These are phyloP conservation scores for Scutellaria barbata DNA, from an alignment of 257 asterid genomes.

Conservation along the genomic window DNA sequence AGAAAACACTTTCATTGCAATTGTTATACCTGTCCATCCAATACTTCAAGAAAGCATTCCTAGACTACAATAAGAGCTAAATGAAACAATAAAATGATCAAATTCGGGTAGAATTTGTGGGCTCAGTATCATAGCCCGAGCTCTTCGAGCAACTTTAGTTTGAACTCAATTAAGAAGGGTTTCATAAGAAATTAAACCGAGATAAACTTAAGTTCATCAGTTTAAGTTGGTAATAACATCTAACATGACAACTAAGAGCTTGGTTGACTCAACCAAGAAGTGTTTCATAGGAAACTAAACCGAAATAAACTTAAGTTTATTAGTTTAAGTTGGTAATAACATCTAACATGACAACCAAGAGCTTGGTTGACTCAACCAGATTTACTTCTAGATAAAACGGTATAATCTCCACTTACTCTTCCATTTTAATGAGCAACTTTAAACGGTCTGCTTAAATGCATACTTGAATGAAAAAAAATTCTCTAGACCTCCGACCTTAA, in stretches of 20 bases:
- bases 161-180: background rate
- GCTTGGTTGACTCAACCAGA: background rate
- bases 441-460: no score
- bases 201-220: background rate
- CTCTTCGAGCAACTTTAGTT: background rate
- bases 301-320: background rate
- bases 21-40: slow-evolving; percentile 17
- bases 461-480: background rate
- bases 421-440: no score
- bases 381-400: background rate
- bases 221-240: slow-evolving; percentile 8
- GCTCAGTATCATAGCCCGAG: background rate
- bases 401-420: no score
- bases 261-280: background rate
- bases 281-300: slow-evolving; percentile 9
- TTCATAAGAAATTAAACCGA: slow-evolving; percentile 8
- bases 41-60: no score
- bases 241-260: background rate
- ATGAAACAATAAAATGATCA: background rate
- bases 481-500: background rate
- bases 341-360: background rate
- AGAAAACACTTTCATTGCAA: background rate
- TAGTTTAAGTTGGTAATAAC: slow-evolving; percentile 2
- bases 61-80: background rate
- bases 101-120: background rate